Conservation (phyloP, 495 filamentous ascomycete species). For the Podospora appendiculata region DNA sequence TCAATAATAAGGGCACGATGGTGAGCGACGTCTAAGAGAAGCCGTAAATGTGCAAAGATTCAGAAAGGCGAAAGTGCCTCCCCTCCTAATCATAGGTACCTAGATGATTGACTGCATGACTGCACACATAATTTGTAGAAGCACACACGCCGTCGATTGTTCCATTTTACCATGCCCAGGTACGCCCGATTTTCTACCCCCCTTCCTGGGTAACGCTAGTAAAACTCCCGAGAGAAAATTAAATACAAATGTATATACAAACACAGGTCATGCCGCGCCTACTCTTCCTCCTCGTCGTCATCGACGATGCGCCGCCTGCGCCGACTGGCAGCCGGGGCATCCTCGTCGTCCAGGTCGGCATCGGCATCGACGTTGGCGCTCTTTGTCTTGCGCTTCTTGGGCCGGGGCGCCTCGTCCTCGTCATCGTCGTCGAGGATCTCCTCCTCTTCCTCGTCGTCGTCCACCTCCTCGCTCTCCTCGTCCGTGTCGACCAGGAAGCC, state of each 20-base stretch:
- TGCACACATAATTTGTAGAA: too few species aligned
- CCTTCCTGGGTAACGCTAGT: too few species aligned
- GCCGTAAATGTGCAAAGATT: too few species aligned
- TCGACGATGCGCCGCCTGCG: constrained; percentile 39
- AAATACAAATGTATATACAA: too few species aligned
- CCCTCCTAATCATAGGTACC: not conserved
- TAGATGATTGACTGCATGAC: not conserved
- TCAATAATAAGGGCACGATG: too few species aligned
- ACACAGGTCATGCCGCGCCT: too few species aligned
- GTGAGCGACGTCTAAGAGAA: too few species aligned
- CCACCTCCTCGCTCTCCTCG: constrained; percentile 55
- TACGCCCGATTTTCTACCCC: too few species aligned
- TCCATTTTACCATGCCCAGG: too few species aligned
- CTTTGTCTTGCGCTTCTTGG: constrained; percentile 39
- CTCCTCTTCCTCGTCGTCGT: constrained; percentile 56
- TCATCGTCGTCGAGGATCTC: constrained; percentile 38
- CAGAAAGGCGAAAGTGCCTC: too few species aligned
- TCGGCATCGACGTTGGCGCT: constrained; percentile 14
- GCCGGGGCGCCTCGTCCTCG: constrained; percentile 38
- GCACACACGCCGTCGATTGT: too few species aligned
- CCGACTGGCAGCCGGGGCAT: constrained; percentile 25
- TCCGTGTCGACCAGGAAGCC: constrained; percentile 71
- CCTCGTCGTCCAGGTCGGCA: constrained; percentile 34
- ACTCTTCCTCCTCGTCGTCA: constrained; percentile 39
- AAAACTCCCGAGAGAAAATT: too few species aligned